Evolutionary conservation across 2,329 filamentous ascomycete genomes (phyloP).

Genomic region (Colletotrichum melonis): DNA sequence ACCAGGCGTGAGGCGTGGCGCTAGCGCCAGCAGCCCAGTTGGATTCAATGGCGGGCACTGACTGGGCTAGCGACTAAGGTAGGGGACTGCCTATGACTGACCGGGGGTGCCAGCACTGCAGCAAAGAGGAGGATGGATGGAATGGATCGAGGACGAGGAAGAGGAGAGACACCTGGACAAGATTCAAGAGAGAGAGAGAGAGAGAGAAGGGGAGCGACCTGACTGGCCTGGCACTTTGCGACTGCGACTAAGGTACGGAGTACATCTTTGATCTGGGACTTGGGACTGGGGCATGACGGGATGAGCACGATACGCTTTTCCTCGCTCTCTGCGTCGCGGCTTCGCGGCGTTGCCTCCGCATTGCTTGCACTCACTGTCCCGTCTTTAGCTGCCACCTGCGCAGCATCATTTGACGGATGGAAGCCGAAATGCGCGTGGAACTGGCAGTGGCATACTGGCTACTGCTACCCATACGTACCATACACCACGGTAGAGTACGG

Average conservation of each 20-base stretch:
- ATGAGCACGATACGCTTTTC: constrained; percentile 19
- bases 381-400: neutral
- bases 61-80: constrained; percentile 12
- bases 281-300: constrained; percentile 18
- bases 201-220: no score
- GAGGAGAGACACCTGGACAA: neutral
- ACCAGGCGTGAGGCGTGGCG: constrained; percentile 36
- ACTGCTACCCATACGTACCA: neutral
- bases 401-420: constrained; percentile 11
- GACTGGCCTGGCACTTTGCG: no score
- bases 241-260: no score
- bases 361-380: constrained; percentile 13
- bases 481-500: neutral
- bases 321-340: constrained; percentile 12
- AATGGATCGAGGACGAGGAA: neutral
- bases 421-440: neutral
- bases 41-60: constrained; percentile 16
- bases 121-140: neutral
- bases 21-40: constrained; percentile 34
- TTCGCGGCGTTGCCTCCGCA: constrained; percentile 1
- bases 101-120: neutral
- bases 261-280: neutral
- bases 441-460: constrained; percentile 5
- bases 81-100: constrained; percentile 3
- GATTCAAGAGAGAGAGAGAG: no score